Base-by-base conservation (phyloP, 1,284 basidiomycete species). In the Sphaerobolus stellatus region DNA sequence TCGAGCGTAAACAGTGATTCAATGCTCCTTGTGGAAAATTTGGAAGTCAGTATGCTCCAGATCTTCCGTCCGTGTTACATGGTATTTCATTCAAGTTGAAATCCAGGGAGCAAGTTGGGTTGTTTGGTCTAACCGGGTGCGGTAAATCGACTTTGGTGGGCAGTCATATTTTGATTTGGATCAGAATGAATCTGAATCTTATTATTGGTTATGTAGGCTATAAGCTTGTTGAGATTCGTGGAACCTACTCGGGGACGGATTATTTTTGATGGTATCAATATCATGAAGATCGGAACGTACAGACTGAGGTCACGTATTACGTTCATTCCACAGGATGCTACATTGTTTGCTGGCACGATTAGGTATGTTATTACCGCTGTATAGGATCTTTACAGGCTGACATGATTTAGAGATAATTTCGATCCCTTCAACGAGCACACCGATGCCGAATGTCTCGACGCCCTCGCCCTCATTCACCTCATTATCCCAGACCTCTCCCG, bases 401-500 rank as follows among this genome's bases (percentile, higher is more conserved):
- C 13, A 27, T 27, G 2, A 48, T 48, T 48, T 24, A 77, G 91
- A 18, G 88, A 92, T 20, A 95, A 95, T 61, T 69, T 96, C 3
- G 94, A 97, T 72, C 94, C 92, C 0, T 94, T 94, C 74, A 71
- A 77, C 47, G 91, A 95, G 61, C 86, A 94, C 62, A 82, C 83
- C 0, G 94, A 98, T 60, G 77, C 76, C 13, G 91, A 92, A 58
- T 94, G 77, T 64, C 72, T 81, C 11, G 87, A 90, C 52, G 85
- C 82, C 1, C 70, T 88, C 5, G 71, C 75, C 52, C 80, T 86
- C 20, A 84, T 88, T 6, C 78, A 88, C 30, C 46, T 57, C 3
- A 71, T 88, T 24, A 73, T 70, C 6, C 75, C 79, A 48, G 66
- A 71, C 24, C 72, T 72, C 18, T 83, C 83, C 1, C 70, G 74